phyloP scores from a whole-genome alignment of 495 filamentous ascomycete genomes.

The Annulohypoxylon stygium region DNA sequence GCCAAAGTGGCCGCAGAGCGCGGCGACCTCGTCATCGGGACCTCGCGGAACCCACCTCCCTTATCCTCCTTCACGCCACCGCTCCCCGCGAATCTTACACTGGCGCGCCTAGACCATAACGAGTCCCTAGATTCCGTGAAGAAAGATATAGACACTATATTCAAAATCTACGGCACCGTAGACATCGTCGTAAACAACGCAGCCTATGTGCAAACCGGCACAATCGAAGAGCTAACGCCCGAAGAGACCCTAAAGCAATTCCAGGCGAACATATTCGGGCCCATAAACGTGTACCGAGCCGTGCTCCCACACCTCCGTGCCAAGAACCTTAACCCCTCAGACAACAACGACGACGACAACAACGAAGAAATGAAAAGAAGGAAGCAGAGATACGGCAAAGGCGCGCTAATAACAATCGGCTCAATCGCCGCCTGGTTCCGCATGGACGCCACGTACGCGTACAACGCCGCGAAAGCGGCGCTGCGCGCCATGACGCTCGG shows the following conservation, averaged over 20 bases:
- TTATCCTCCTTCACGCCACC: slow-evolving; percentile 17
- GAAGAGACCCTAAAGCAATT: slow-evolving; percentile 58
- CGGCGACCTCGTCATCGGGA: slow-evolving; percentile 67
- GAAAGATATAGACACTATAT: slow-evolving; percentile 45
- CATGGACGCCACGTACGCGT: slow-evolving; percentile 51
- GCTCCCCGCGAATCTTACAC: slow-evolving; percentile 41
- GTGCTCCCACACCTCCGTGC: slow-evolving; percentile 60
- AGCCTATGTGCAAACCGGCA: slow-evolving; percentile 56
- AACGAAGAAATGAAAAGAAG: not conserved
- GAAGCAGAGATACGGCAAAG: not conserved
- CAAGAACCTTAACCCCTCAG: not conserved
- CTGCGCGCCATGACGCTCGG: slow-evolving; percentile 53
- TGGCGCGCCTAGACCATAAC: slow-evolving; percentile 54
- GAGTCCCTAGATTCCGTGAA: slow-evolving; percentile 50
- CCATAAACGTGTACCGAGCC: slow-evolving; percentile 61
- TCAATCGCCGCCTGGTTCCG: slow-evolving; percentile 58
- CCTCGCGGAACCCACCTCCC: slow-evolving; percentile 59
- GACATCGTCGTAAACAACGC: slow-evolving; percentile 58
- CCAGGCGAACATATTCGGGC: slow-evolving; percentile 65
- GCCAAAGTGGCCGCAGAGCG: slow-evolving; percentile 58
- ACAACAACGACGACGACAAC: no score
- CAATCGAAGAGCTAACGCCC: slow-evolving; percentile 57
- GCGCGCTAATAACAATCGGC: slow-evolving; percentile 30
- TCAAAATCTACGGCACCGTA: slow-evolving; percentile 51
- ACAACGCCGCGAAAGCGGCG: slow-evolving; percentile 67